Percentiles rank a stretch among this genome's conserved stretches.
These are phyloP conservation scores for Nicotiana sylvestris DNA, from an alignment of 257 asterid genomes.

Conservation along the genomic window DNA sequence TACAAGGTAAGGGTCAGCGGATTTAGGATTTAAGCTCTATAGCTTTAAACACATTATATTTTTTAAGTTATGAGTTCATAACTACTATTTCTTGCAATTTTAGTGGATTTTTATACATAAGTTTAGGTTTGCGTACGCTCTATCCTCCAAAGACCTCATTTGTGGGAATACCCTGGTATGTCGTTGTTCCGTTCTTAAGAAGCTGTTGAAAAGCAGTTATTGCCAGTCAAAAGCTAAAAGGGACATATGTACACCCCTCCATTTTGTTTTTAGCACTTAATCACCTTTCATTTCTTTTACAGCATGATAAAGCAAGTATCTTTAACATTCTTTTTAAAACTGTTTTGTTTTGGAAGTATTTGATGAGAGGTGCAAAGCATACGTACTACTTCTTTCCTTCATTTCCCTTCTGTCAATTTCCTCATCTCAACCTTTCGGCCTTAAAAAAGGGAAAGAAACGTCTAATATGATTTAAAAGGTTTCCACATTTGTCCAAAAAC, in stretches of 20 bases:
- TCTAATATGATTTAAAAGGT: not conserved
- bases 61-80: too few species aligned
- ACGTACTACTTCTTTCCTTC: not conserved
- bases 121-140: too few species aligned
- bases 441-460: not conserved
- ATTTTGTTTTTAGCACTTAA: not conserved
- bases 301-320: not conserved
- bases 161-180: too few species aligned
- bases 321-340: not conserved
- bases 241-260: constrained; percentile 1
- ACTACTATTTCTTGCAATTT: too few species aligned
- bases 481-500: not conserved
- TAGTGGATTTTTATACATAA: too few species aligned
- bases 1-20: too few species aligned
- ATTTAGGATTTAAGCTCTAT: too few species aligned
- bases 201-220: not conserved
- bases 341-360: constrained; percentile 11
- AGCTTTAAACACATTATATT: too few species aligned
- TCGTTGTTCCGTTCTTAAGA: not conserved
- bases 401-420: not conserved
- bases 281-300: not conserved
- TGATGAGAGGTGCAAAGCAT: not conserved
- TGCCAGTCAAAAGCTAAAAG: not conserved
- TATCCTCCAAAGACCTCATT: too few species aligned
- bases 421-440: constrained; percentile 9